These are phyloP conservation scores for Ophiosphaerella herpotricha DNA, from an alignment of 2,329 filamentous ascomycete species.

Conservation along the genomic window DNA sequence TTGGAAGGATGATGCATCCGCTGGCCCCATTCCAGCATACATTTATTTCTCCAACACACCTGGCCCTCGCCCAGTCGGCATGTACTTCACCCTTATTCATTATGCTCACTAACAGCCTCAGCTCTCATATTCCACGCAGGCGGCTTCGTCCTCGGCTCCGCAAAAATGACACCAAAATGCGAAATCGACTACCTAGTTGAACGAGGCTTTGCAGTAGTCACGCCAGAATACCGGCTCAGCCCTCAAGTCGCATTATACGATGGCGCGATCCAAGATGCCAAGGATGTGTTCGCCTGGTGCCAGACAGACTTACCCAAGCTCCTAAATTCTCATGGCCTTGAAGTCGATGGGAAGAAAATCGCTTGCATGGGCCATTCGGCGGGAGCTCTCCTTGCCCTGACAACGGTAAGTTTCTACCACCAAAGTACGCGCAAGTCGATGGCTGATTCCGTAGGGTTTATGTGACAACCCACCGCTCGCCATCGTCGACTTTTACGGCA, in stretches of 20 bases:
- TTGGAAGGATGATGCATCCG: constrained; percentile 1
- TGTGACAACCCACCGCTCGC: constrained; percentile 5
- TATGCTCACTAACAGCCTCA: background rate
- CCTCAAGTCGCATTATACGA: constrained; percentile 3
- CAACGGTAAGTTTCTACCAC: constrained; percentile 1
- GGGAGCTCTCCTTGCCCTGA: constrained; percentile 5
- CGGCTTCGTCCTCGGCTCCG: constrained; percentile 8
- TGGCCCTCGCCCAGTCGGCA: constrained; percentile 2
- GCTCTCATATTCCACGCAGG: constrained; percentile 9
- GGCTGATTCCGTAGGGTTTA: background rate
- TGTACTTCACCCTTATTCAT: too few relatives aligned
- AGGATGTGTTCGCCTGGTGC: constrained; percentile 2
- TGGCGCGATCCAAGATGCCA: constrained; percentile 4
- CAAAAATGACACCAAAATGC: background rate
- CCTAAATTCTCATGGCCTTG: background rate
- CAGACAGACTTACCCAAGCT: background rate
- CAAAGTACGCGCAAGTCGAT: background rate
- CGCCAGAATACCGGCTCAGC: constrained; percentile 6
- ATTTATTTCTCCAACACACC: background rate
- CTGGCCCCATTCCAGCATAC: constrained; percentile 4
- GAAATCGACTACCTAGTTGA: constrained; percentile 1
- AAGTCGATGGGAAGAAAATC: background rate
- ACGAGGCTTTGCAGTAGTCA: constrained; percentile 8
- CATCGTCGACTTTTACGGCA: constrained; percentile 10
- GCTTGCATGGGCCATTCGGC: constrained; percentile 9